Conservation (phyloP, 148 eudicot species). For the Salicornia ramosissima region DNA sequence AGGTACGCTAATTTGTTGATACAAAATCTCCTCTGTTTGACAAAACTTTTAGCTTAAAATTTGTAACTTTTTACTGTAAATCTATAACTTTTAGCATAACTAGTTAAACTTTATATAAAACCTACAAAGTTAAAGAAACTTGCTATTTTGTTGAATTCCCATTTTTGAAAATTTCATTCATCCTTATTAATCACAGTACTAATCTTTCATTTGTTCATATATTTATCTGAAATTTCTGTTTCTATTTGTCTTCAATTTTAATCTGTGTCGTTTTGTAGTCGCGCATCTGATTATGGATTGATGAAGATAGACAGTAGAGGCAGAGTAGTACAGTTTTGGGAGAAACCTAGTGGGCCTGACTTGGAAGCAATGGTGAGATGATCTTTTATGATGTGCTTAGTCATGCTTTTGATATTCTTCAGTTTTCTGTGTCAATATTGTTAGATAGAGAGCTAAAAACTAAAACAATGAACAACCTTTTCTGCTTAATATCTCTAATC, state of each 20-base stretch:
- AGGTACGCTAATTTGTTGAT: slow-evolving; percentile 70
- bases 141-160: too few species aligned
- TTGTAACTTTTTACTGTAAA: too few species aligned
- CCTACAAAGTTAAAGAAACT: too few species aligned
- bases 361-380: slow-evolving; percentile 59
- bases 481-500: too few species aligned
- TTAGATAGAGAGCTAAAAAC: not conserved
- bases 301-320: slow-evolving; percentile 81
- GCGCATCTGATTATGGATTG: slow-evolving; percentile 57
- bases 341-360: slow-evolving; percentile 61
- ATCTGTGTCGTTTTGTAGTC: slow-evolving; percentile 40
- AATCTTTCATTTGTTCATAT: not conserved
- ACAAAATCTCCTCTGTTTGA: too few species aligned
- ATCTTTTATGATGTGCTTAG: not conserved
- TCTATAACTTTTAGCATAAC: too few species aligned
- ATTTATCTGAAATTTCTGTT: not conserved
- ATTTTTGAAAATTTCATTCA: not conserved
- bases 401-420: not conserved
- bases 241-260: slow-evolving; percentile 6
- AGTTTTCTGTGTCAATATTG: not conserved
- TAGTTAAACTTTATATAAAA: too few species aligned
- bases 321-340: slow-evolving; percentile 50
- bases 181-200: too few species aligned
- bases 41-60: too few species aligned
- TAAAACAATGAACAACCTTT: not conserved